Base-by-base conservation (phyloP, 768 basidiomycete species). In the Stropharia rugosoannulata region DNA sequence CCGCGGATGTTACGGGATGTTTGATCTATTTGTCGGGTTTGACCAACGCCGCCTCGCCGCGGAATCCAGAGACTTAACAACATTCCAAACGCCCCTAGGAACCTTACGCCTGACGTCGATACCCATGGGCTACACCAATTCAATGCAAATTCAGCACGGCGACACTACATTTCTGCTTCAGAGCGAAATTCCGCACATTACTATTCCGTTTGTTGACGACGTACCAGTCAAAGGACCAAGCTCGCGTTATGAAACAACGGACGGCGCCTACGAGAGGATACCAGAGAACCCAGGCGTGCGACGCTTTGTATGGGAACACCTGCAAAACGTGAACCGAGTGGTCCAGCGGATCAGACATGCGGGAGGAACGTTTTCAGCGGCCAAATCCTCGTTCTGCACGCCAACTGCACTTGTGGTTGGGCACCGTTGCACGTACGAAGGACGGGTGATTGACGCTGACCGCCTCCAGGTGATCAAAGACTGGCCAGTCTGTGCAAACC, bases 91-190 rank as follows among this genome's bases (percentile, higher is more conserved):
- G 0, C 76, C 73, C 0, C 58, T 74, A 6, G 73, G 75, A 0
- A 58, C 67, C 0, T 49, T 74, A 0, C 63, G 66, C 0, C 61
- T 79, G 0, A 72, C 69, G 0, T 66, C 63, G 0, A 41, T 80
- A 0, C 76, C 73, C 0, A 73, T 69, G 57, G 80, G 78, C 1
- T 75, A 64, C 40, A 77, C 77, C 0, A 78, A 79, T 22, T 71
- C 64, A 64, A 56, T 75, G 70, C 41, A 72, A 74, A 32, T 64
- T 68, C 19, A 63, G 66, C 39, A 68, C 73, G 57, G 60, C 59
- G 0, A 72, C 49, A 50, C 18, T 5, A 38, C 36, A 7, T 37
- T 71, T 22, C 57, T 77, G 1, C 38, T 77, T 0, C 61, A 73
- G 18, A 22, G 55, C 67, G 68, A 75, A 58, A 73, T 62, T 0